These are phyloP conservation scores for Yamadazyma triangularis DNA, from an alignment of 1,139 yeast genomes.

Conservation along the genomic window DNA sequence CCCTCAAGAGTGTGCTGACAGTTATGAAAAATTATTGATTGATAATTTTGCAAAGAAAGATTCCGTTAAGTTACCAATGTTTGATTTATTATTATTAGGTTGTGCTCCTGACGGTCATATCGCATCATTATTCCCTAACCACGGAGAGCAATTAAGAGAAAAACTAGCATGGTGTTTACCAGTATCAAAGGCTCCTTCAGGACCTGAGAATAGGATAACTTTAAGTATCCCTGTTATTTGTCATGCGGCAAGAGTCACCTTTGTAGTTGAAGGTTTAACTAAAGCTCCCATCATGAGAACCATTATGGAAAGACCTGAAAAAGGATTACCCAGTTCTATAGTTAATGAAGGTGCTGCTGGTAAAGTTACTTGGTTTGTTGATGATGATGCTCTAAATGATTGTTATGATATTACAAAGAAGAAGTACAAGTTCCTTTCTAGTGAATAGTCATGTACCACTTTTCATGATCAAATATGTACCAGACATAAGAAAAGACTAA, in stretches of 20 bases:
- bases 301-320: slow-evolving; percentile 96
- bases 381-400: slow-evolving; percentile 88
- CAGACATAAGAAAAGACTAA: no score
- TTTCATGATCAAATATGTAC: no score
- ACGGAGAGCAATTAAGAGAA: slow-evolving; percentile 79
- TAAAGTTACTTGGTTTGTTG: slow-evolving; percentile 96
- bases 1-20: slow-evolving; percentile 93
- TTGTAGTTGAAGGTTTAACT: slow-evolving; percentile 93
- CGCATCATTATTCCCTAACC: slow-evolving; percentile 92
- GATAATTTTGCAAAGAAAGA: slow-evolving; percentile 95
- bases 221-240: slow-evolving; percentile 92
- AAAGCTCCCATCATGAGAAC: slow-evolving; percentile 91
- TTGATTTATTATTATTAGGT: slow-evolving; percentile 84
- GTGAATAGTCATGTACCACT: no score
- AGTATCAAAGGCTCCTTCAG: slow-evolving; percentile 86
- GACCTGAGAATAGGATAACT: slow-evolving; percentile 85
- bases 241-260: slow-evolving; percentile 88
- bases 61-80: slow-evolving; percentile 91
- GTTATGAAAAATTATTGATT: slow-evolving; percentile 79
- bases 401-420: slow-evolving; percentile 69
- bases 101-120: slow-evolving; percentile 99
- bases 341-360: slow-evolving; percentile 97
- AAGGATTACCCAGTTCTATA: slow-evolving; percentile 89
- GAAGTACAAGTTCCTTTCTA: slow-evolving; percentile 59
- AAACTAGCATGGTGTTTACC: slow-evolving; percentile 96